phyloP scores from a whole-genome alignment of 805 yeast species.

The Metschnikowia noctiluminum region DNA sequence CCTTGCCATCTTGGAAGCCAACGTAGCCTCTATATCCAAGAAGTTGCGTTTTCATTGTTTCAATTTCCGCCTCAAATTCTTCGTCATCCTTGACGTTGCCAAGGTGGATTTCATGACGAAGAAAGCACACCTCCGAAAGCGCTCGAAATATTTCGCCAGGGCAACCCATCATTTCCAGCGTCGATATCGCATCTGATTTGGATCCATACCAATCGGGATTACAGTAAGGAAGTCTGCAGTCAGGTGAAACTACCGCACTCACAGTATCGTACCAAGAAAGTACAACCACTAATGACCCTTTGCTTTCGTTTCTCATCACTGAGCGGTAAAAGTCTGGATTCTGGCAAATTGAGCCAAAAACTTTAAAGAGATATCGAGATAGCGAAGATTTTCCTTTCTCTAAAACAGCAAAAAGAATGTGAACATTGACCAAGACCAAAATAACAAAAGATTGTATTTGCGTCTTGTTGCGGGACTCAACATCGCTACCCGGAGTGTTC shows the following conservation, averaged over 20 bases:
- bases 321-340: constrained; percentile 40
- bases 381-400: constrained; percentile 55
- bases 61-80: constrained; percentile 21
- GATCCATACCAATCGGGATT: constrained; percentile 52
- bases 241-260: constrained; percentile 53
- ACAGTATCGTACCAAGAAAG: constrained; percentile 61
- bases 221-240: constrained; percentile 53
- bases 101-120: constrained; percentile 26
- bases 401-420: constrained; percentile 49
- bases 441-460: constrained; percentile 37
- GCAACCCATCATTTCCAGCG: constrained; percentile 56
- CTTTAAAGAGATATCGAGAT: constrained; percentile 45
- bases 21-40: constrained; percentile 49
- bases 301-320: constrained; percentile 45
- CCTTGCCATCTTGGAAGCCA: constrained; percentile 17
- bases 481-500: constrained; percentile 8
- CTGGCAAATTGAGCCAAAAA: constrained; percentile 48
- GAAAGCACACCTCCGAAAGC: constrained; percentile 41
- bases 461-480: constrained; percentile 3
- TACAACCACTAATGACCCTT: constrained; percentile 48
- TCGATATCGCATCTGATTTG: constrained; percentile 40
- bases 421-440: constrained; percentile 50
- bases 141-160: constrained; percentile 55
- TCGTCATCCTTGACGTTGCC: constrained; percentile 10
- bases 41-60: constrained; percentile 32